These are phyloP conservation scores for Tanozyma kutaoensis DNA, from an alignment of 805 yeast genomes.

Conservation along the genomic window DNA sequence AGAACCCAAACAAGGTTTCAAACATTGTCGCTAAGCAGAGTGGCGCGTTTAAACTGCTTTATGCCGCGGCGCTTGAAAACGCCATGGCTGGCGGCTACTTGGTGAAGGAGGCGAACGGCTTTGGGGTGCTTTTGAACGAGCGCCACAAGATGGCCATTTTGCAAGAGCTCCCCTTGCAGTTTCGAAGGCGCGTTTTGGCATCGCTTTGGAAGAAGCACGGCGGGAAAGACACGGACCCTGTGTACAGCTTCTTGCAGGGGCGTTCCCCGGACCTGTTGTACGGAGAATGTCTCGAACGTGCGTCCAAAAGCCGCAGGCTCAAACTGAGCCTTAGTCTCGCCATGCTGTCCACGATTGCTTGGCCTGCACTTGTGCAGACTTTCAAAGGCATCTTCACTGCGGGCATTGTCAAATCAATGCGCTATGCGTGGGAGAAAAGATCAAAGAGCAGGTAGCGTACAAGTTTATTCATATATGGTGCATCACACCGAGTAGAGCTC, in stretches of 20 bases:
- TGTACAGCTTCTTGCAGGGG: no score
- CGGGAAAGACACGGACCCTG: no score
- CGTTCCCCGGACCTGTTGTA: no score
- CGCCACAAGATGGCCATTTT: not conserved
- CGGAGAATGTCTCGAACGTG: no score
- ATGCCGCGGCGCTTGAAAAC: slow-evolving; percentile 43
- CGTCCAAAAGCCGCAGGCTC: not conserved
- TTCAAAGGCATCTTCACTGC: slow-evolving; percentile 81
- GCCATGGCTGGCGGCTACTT: slow-evolving; percentile 1
- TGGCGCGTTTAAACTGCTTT: slow-evolving; percentile 53
- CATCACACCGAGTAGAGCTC: no score
- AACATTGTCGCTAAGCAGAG: slow-evolving; percentile 79
- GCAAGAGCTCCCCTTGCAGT: slow-evolving; percentile 3
- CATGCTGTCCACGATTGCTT: slow-evolving; percentile 36
- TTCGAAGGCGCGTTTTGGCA: slow-evolving; percentile 2
- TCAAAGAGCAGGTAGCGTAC: slow-evolving; percentile 11
- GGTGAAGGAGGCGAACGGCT: not conserved
- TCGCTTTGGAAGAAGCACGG: slow-evolving; percentile 3
- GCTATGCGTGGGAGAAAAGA: slow-evolving; percentile 66
- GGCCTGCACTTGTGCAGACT: slow-evolving; percentile 63
- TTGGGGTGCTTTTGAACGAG: not conserved
- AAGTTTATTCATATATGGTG: no score
- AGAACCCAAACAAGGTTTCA: slow-evolving; percentile 76
- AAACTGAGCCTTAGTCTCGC: slow-evolving; percentile 1
- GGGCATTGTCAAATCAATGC: slow-evolving; percentile 56